A percentile compares a stretch with the other conserved stretches of the same genome.
Conservation (phyloP, 2,329 filamentous ascomycete species). For the Colletotrichum musae region DNA sequence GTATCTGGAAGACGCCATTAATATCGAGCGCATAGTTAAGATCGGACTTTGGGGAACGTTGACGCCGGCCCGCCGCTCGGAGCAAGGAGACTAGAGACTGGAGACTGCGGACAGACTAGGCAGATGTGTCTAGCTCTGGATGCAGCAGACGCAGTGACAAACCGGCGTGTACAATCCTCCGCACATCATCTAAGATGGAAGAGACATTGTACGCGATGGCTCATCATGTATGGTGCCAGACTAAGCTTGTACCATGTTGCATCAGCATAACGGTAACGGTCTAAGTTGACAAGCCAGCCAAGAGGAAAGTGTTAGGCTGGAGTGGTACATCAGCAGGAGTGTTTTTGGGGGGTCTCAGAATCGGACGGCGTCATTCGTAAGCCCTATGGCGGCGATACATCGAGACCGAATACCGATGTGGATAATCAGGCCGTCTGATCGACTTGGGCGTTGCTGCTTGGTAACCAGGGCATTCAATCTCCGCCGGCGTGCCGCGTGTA, state of each 20-base stretch:
- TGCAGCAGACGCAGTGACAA: slow-evolving; percentile 18
- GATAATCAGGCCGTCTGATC: slow-evolving; percentile 5
- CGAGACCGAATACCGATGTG: slow-evolving; percentile 28
- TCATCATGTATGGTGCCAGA: slow-evolving; percentile 28
- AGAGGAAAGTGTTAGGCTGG: slow-evolving; percentile 34
- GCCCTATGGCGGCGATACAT: slow-evolving; percentile 24
- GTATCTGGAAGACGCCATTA: slow-evolving; percentile 20
- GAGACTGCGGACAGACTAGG: slow-evolving; percentile 10
- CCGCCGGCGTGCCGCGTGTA: slow-evolving; percentile 25
- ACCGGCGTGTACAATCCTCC: slow-evolving; percentile 2
- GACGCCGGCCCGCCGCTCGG: slow-evolving; percentile 35
- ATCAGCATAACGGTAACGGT: slow-evolving; percentile 25
- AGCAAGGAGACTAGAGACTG: neutral
- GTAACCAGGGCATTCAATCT: slow-evolving; percentile 34
- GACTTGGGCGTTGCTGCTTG: slow-evolving; percentile 34
- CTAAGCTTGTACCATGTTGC: slow-evolving; percentile 25
- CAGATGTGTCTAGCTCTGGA: slow-evolving; percentile 8
- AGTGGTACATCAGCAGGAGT: slow-evolving; percentile 20
- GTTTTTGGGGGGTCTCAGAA: slow-evolving; percentile 6
- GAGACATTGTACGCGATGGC: slow-evolving; percentile 31
- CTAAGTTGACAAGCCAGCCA: neutral
- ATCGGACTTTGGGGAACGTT: slow-evolving; percentile 34
- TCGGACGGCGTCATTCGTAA: slow-evolving; percentile 34
- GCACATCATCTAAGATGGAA: slow-evolving; percentile 14
- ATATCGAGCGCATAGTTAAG: neutral